A percentile compares a stretch with the other conserved stretches of the same genome.
phyloP scores from a whole-genome alignment of 768 basidiomycete species.

The Phanerochaete carnosa region DNA sequence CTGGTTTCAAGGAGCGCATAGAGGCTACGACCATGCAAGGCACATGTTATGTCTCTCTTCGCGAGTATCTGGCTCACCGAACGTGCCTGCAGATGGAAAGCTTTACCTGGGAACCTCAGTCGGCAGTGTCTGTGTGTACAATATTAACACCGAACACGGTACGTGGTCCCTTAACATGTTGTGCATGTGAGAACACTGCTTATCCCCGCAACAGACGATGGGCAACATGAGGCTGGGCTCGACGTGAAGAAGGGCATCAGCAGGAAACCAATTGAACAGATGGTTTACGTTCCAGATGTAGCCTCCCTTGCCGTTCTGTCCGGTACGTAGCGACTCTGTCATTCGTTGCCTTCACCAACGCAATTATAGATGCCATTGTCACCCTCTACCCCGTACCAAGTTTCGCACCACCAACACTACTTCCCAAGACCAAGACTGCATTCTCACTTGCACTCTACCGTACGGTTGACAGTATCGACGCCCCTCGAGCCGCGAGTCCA shows the following conservation, averaged over 20 bases:
- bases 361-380: constrained; percentile 58
- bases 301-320: constrained; percentile 82
- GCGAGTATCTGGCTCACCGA: neutral
- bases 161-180: constrained; percentile 9
- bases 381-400: constrained; percentile 76
- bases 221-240: constrained; percentile 34
- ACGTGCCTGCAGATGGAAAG: constrained; percentile 38
- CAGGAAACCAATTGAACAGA: constrained; percentile 77
- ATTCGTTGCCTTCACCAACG: constrained; percentile 1
- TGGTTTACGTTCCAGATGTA: constrained; percentile 83
- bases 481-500: constrained; percentile 14
- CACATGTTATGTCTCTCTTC: constrained; percentile 10
- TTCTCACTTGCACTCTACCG: constrained; percentile 80
- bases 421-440: constrained; percentile 76
- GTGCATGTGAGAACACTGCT: neutral
- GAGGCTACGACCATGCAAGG: constrained; percentile 48
- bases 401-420: constrained; percentile 64
- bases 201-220: constrained; percentile 22
- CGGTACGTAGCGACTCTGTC: constrained; percentile 41
- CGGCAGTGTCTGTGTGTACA: constrained; percentile 54
- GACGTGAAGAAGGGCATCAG: constrained; percentile 67
- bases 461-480: constrained; percentile 44
- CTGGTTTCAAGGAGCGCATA: constrained; percentile 46
- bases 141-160: constrained; percentile 39
- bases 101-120: constrained; percentile 61